These are phyloP conservation scores for Mycena galopus DNA, from an alignment of 768 basidiomycete species.

Conservation along the genomic window DNA sequence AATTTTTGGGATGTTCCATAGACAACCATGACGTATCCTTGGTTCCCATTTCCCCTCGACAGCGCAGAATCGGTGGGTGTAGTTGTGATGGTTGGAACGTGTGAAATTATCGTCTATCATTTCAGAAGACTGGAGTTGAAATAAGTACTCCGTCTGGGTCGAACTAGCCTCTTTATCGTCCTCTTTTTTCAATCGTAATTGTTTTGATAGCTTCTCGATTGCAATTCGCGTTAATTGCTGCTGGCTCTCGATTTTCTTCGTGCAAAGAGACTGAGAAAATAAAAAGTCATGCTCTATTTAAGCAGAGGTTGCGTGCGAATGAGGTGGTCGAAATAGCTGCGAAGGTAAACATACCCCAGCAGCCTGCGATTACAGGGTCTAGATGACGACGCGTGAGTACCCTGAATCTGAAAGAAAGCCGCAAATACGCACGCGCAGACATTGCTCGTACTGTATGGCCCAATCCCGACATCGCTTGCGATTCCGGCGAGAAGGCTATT, in stretches of 20 bases:
- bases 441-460: slow-evolving; percentile 79
- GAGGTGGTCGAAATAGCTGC: slow-evolving; percentile 74
- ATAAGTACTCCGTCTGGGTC: too few relatives aligned
- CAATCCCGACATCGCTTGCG: slow-evolving; percentile 83
- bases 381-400: neutral
- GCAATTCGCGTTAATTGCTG: slow-evolving; percentile 32
- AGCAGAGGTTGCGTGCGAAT: slow-evolving; percentile 63
- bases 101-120: too few relatives aligned
- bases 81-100: too few relatives aligned
- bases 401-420: slow-evolving; percentile 1
- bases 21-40: too few relatives aligned
- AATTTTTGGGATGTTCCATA: too few relatives aligned
- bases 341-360: slow-evolving; percentile 87
- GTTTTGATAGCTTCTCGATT: slow-evolving; percentile 31
- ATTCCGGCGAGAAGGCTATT: slow-evolving; percentile 83
- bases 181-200: slow-evolving; percentile 33
- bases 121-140: too few relatives aligned
- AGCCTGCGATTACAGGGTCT: slow-evolving; percentile 77
- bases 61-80: too few relatives aligned
- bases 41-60: too few relatives aligned
- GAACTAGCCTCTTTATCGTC: slow-evolving; percentile 23
- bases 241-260: slow-evolving; percentile 2
- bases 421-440: slow-evolving; percentile 65
- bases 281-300: neutral
- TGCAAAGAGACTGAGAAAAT: slow-evolving; percentile 10